Base-by-base conservation (phyloP, 192 early-diverging fungal genomes). In the Backusella tuberculispora region DNA sequence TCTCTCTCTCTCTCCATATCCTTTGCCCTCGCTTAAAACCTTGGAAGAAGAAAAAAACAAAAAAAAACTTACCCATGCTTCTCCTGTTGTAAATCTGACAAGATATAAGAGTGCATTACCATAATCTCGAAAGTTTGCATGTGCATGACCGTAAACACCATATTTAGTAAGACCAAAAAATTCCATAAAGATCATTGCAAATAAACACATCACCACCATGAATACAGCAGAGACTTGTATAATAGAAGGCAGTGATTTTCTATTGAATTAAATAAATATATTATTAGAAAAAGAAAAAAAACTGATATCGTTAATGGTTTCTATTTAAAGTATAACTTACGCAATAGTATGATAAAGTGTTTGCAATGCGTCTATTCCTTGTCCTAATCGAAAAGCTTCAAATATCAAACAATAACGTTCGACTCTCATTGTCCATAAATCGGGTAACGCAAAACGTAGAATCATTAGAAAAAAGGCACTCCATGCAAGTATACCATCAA, bases 131-230 rank as follows among this genome's bases (percentile, higher is more conserved):
- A 88, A 88, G 66, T 88, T 88, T 66, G 78, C 79, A 77, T 86
- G 73, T 14, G 73, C 45, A 3, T 48, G 46, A 21, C 82, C 83
- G 43, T 83, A 75, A 15, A 56, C 69, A 24, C 87, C 87, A 68
- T 81, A 88, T 26, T 76, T 72, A 43, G 87, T 88, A 66, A 88
- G 66, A 6, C 87, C 87, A 83, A 88, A 88, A 38, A 85, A 82
- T 42, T 88, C 85, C 78, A 85, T 82, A 81, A 86, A 88, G 60
- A 86, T 79, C 63, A 88, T 84, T 21, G 82, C 82, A 71, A 81
- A 88, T 6, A 88, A 44, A 40, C 79, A 80, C 79, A 80, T 80
- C 24, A 75, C 65, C 26, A 76, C 60, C 71, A 80, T 74, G n/a
- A 80, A 80, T 0, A 80, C 75, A 48, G 75, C 74, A 5, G 79